Conservation (phyloP, 805 yeast genomes). For the Spencermartinsiella europaea region DNA sequence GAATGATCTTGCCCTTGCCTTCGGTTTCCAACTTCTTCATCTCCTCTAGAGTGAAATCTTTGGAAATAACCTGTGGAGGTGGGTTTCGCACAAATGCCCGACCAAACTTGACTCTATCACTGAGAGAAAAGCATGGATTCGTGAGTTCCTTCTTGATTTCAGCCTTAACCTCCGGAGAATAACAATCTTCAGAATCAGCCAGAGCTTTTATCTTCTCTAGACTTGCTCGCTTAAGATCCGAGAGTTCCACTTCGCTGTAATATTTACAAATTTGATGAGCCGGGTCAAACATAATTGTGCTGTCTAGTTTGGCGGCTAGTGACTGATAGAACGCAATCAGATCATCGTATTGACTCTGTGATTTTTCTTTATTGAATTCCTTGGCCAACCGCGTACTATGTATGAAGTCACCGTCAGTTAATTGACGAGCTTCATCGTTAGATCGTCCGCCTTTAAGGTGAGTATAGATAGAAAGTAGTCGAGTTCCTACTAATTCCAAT, state of each 20-base stretch:
- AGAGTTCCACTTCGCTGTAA: constrained; percentile 34
- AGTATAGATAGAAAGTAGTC: constrained; percentile 51
- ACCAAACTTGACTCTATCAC: constrained; percentile 38
- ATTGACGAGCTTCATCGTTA: constrained; percentile 50
- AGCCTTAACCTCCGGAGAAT: constrained; percentile 33
- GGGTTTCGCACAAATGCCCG: constrained; percentile 51
- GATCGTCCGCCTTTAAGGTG: constrained; percentile 56
- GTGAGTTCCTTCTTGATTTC: constrained; percentile 42
- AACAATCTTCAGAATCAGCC: constrained; percentile 19
- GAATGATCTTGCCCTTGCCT: constrained; percentile 46
- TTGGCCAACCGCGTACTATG: constrained; percentile 38
- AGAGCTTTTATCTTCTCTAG: constrained; percentile 14
- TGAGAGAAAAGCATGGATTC: constrained; percentile 30
- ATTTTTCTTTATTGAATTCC: constrained; percentile 23
- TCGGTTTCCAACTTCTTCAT: constrained; percentile 36
- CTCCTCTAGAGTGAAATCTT: constrained; percentile 26
- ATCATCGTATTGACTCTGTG: constrained; percentile 30
- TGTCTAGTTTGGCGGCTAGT: constrained; percentile 35
- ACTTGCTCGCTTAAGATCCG: constrained; percentile 25
- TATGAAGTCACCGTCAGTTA: constrained; percentile 46
- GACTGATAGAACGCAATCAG: constrained; percentile 31
- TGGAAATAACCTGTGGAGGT: constrained; percentile 45
- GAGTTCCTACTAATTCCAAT: constrained; percentile 38
- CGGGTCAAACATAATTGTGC: constrained; percentile 45
- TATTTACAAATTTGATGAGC: constrained; percentile 37